phyloP scores from a whole-genome alignment of 2,329 filamentous ascomycete genomes.

The Xylaria sp. region DNA sequence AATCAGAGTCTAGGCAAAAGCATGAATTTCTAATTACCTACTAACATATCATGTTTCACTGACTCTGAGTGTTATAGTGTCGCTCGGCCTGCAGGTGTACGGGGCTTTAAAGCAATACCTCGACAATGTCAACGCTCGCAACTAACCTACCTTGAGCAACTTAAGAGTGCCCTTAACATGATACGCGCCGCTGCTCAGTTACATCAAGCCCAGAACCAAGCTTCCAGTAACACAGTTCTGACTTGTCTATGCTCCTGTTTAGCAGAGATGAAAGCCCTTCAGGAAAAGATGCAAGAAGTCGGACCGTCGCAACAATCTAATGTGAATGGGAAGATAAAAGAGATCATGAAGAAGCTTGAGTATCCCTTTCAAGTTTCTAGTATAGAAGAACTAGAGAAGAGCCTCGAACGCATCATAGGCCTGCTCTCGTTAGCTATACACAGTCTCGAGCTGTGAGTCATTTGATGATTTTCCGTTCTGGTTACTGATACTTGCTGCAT shows the following conservation, averaged over 20 bases:
- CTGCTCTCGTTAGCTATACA: constrained; percentile 24
- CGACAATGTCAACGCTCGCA: constrained; percentile 19
- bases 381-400: constrained; percentile 21
- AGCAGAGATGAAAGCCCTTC: constrained; percentile 15
- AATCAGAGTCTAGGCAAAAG: not conserved
- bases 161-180: constrained; percentile 9
- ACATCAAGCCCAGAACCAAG: constrained; percentile 8
- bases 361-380: constrained; percentile 14
- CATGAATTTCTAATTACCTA: not conserved
- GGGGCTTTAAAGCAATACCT: constrained; percentile 28
- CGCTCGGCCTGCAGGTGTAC: constrained; percentile 36
- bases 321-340: constrained; percentile 26
- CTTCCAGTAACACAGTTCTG: constrained; percentile 7
- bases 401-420: constrained; percentile 13
- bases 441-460: constrained; percentile 24
- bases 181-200: constrained; percentile 17
- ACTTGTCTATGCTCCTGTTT: constrained; percentile 15
- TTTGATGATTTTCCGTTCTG: not conserved
- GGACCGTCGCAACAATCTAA: constrained; percentile 4
- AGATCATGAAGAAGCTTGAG: constrained; percentile 24
- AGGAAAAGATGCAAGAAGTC: constrained; percentile 15
- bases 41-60: too few species aligned
- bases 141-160: constrained; percentile 16
- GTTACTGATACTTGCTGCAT: not conserved
- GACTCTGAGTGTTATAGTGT: constrained; percentile 17